Evolutionary conservation across 2,329 filamentous ascomycete genomes (phyloP), one percentile per base, ranked within the genome.

Genomic region (Hypoxylon sp.): DNA sequence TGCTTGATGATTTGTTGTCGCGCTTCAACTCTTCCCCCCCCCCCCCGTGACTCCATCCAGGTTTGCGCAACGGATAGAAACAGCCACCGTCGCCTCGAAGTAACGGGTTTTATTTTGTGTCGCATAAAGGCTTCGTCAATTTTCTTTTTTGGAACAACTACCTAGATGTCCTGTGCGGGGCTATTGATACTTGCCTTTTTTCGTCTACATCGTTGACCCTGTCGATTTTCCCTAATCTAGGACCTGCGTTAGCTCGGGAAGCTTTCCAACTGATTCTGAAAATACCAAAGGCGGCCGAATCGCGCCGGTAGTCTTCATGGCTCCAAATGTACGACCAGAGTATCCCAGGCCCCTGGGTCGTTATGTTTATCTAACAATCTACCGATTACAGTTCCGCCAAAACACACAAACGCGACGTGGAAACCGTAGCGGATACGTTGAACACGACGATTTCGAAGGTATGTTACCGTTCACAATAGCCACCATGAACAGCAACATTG

Each of bases 361-460:
- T 20, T 9, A 1, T 22, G 22, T 11, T 33, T 33, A 22, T 57
- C 64, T 70, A 57, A 64, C 48, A 50, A 18, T 16, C 46, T 55
- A 20, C 22, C 30, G 12, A 48, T 32, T 60, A 30, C 49, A 75
- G 71, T 74, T 74, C 32, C 75, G 75, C 40, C 71, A 72, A 30
- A 74, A 74, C 56, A 74, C 70, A 44, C 76, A 87, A 79, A 88
- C 86, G 55, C 81, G 86, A 75, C 84, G 86, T 68, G 85, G 85
- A 67, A 84, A 84, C 66, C 83, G 86, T 61, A 79, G 83, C 68
- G 84, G 82, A 53, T 87, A 85, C 68, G 81, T 83, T 38, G 86
- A 89, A 69, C 86, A 87, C 71, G 86, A 89, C 73, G 86, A 88
- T 67, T 88, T 88, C 59, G 86, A 89, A 78, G 85, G 83, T 85